Evolutionary conservation across 2,329 filamentous ascomycete species (phyloP).

Genomic region (Microsporum audouinii): DNA sequence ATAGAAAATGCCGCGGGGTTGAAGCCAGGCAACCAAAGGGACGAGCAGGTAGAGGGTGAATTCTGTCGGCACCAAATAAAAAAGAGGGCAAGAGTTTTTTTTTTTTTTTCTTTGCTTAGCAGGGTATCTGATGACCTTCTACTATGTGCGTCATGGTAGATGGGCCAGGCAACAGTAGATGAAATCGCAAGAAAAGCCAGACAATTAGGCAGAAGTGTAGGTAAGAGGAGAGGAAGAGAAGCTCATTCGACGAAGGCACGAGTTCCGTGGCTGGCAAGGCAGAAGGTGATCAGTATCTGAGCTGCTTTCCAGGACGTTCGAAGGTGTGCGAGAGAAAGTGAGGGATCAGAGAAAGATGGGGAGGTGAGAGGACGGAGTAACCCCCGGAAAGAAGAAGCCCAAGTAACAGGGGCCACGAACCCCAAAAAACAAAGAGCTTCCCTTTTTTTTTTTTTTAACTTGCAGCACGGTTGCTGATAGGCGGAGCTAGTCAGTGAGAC

Average conservation of each 20-base stretch:
- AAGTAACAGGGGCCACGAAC: background rate
- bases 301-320: background rate
- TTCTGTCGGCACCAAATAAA: background rate
- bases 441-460: background rate
- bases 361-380: background rate
- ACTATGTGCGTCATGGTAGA: constrained; percentile 4
- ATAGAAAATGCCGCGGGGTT: constrained; percentile 1
- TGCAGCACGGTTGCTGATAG: constrained; percentile 1
- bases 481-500: background rate
- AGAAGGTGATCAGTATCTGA: background rate
- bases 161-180: background rate
- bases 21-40: background rate
- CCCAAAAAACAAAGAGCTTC: background rate
- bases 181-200: background rate
- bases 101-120: background rate
- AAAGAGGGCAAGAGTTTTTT: background rate
- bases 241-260: background rate
- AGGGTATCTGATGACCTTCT: constrained; percentile 1
- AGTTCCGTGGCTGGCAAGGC: background rate
- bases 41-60: background rate
- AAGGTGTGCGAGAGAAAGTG: background rate
- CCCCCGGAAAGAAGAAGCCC: background rate
- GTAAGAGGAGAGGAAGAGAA: background rate
- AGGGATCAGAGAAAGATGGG: background rate
- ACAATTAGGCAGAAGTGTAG: constrained; percentile 1